These are phyloP conservation scores for Didymella arachidicola DNA, from an alignment of 2,329 filamentous ascomycete genomes.

Conservation along the genomic window DNA sequence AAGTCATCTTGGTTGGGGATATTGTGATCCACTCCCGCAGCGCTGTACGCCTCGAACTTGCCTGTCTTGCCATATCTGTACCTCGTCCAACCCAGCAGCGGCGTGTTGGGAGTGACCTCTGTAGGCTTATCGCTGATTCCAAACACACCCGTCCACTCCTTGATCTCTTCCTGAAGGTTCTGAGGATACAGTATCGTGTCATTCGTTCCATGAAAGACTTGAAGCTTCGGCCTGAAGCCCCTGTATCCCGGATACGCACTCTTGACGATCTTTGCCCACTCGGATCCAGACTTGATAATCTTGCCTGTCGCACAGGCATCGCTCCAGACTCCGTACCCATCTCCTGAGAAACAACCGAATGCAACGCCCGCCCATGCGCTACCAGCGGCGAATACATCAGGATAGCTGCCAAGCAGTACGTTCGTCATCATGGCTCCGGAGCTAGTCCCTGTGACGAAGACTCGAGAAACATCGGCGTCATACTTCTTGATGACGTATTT, in stretches of 20 bases:
- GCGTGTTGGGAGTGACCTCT: slow-evolving; percentile 35
- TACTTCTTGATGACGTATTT: slow-evolving; percentile 42
- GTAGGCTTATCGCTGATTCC: slow-evolving; percentile 34
- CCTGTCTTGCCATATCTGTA: slow-evolving; percentile 32
- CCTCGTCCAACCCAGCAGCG: slow-evolving; percentile 43
- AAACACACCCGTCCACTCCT: slow-evolving; percentile 47
- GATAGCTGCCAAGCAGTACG: slow-evolving; percentile 44
- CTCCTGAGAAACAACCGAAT: slow-evolving; percentile 48
- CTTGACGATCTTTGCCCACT: slow-evolving; percentile 43
- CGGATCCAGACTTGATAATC: slow-evolving; percentile 40
- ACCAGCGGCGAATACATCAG: slow-evolving; percentile 46
- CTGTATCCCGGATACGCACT: slow-evolving; percentile 42
- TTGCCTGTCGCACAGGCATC: slow-evolving; percentile 43
- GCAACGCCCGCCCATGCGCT: slow-evolving; percentile 46
- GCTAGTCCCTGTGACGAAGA: slow-evolving; percentile 47
- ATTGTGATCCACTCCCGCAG: slow-evolving; percentile 39
- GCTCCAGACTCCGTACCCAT: slow-evolving; percentile 44
- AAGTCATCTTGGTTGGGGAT: slow-evolving; percentile 44
- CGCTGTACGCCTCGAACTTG: slow-evolving; percentile 46
- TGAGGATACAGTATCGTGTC: slow-evolving; percentile 42
- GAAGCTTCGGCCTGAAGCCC: slow-evolving; percentile 44
- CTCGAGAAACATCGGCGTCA: slow-evolving; percentile 36
- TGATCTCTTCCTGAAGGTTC: slow-evolving; percentile 47
- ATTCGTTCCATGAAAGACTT: slow-evolving; percentile 40
- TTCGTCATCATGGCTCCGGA: slow-evolving; percentile 50